These are phyloP conservation scores for Plectosphaerella plurivora DNA, from an alignment of 2,329 filamentous ascomycete species.

Conservation along the genomic window DNA sequence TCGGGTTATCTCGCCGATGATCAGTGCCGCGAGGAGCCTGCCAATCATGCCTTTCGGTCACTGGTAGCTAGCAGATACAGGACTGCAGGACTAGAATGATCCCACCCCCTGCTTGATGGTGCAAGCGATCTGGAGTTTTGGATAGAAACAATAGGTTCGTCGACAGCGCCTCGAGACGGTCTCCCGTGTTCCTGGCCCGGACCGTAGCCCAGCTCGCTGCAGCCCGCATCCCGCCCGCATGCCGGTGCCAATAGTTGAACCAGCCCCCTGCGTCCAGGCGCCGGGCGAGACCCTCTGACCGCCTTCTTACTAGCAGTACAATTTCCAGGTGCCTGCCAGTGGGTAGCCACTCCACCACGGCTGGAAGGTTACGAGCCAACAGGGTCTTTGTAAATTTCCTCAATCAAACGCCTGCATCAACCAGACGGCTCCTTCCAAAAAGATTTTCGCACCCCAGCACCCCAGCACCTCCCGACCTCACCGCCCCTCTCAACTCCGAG, in stretches of 20 bases:
- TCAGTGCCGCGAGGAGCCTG: too few relatives aligned
- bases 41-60: too few relatives aligned
- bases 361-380: neutral
- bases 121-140: too few relatives aligned
- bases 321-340: conserved; percentile 3
- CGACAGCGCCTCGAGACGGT: too few relatives aligned
- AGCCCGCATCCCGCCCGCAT: neutral
- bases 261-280: neutral
- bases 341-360: neutral
- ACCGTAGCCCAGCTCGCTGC: neutral
- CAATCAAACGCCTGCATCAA: neutral
- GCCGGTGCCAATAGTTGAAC: neutral
- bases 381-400: neutral
- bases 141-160: too few relatives aligned
- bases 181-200: too few relatives aligned
- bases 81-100: too few relatives aligned
- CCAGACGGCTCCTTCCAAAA: neutral
- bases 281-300: conserved; percentile 7
- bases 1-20: too few relatives aligned
- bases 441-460: neutral
- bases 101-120: too few relatives aligned
- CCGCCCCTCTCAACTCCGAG: neutral
- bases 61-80: too few relatives aligned
- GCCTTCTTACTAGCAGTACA: conserved; percentile 7
- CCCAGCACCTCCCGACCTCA: neutral